A percentile compares a stretch with the other conserved stretches of the same genome.
Conservation (phyloP, 345 rosid genomes). For the Hibiscus trionum region DNA sequence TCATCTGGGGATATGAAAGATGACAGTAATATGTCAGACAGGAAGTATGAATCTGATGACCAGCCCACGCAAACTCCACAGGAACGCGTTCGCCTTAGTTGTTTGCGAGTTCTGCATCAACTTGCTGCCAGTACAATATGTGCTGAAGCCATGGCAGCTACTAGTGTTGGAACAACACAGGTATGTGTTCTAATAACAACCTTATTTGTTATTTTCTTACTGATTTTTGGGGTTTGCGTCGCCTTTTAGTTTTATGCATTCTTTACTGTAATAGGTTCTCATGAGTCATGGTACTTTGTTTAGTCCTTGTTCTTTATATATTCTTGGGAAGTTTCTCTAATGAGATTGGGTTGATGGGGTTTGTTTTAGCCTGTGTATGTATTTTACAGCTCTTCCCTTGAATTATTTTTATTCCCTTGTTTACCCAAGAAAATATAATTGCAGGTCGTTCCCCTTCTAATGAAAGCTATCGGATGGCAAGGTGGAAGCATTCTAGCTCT, state of each 20-base stretch:
- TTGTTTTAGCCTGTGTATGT: neutral
- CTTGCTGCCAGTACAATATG: slow-evolving; percentile 94
- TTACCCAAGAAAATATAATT: slow-evolving; percentile 15
- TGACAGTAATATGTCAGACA: slow-evolving; percentile 39
- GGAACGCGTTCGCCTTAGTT: slow-evolving; percentile 96
- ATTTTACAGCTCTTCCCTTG: neutral
- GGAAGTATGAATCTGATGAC: slow-evolving; percentile 44
- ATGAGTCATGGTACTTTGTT: neutral
- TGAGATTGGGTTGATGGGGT: neutral
- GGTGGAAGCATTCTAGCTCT: slow-evolving; percentile 99
- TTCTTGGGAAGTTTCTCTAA: neutral
- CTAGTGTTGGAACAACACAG: slow-evolving; percentile 93
- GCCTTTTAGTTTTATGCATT: neutral
- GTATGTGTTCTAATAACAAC: slow-evolving; percentile 20
- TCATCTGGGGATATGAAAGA: slow-evolving; percentile 55
- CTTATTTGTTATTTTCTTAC: slow-evolving; percentile 6
- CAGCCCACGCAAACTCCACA: slow-evolving; percentile 77
- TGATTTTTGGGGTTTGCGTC: neutral
- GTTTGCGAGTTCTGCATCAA: slow-evolving; percentile 95
- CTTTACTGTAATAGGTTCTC: neutral
- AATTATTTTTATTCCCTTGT: neutral
- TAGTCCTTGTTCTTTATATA: neutral
- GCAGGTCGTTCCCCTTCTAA: slow-evolving; percentile 97
- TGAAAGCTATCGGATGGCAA: slow-evolving; percentile 99
- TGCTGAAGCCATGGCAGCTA: slow-evolving; percentile 99